Base-by-base conservation (phyloP, 1,284 basidiomycete genomes). In the Hypsizygus ulmarius region DNA sequence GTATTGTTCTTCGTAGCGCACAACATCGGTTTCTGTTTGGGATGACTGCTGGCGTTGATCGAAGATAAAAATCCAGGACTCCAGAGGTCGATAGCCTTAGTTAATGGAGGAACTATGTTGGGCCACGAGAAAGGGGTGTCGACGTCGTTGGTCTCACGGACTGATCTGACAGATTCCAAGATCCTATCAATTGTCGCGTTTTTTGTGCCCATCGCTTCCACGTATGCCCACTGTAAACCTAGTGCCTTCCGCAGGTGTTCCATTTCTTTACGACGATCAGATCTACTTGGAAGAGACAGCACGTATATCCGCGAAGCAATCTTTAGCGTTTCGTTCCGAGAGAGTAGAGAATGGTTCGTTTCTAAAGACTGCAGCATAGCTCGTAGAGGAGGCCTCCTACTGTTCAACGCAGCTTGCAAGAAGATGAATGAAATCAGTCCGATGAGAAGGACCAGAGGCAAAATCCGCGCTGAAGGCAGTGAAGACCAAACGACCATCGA, bases 251-350 rank as follows among this genome's bases (percentile, higher is more conserved):
- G 71, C 7, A 86, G 62, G 11, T 52, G 55, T 44, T 82, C 77
- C 81, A 86, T 85, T 32, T 75, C 66, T n/a, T 54, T 47, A 9
- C 74, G 71, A 15, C 84, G 68, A 52, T 82, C 81, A 3, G 55
- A 50, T 33, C 83, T 71, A 18, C 61, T 65, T 7, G 78, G 73
- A 11, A 84, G 73, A 15, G 82, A 84, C 28, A 89, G 57, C 2
- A 88, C 78, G 55, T 78, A 82, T 45, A 81, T 72, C 12, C 64
- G 59, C 3, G 71, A 64, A 33, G 73, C 60, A 18, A 69, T 49
- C 32, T 63, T 63, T 5, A 71, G 58, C 19, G 59, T 51, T 19
- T 47, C 5, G 28, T 48, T 47, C 3, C 27, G 27, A 21, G 19
- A 29, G 12, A 39, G 27, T n/a, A 25, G n/a, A 39, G 14, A 32